Evolutionary conservation across 2,329 filamentous ascomycete genomes (phyloP), one percentile per base, ranked within the genome.

Genomic region (Paecilomyces sp.): DNA sequence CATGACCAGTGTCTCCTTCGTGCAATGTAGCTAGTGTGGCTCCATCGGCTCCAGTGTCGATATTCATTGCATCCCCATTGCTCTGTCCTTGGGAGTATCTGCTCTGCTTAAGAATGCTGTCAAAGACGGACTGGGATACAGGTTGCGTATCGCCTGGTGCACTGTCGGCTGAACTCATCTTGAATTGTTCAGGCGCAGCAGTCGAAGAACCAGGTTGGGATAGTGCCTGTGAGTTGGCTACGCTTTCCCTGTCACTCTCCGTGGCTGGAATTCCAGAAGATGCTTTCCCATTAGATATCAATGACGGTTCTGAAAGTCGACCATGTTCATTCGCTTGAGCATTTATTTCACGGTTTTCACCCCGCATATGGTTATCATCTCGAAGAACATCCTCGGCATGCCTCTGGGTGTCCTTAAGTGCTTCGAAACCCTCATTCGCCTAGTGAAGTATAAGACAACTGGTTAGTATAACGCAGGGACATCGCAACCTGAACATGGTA

Each of bases 111-210:
- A 78, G 70, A 36, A 79, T 65, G 22, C 68, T 70, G 58, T 79
- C 76, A 57, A 73, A 77, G 24, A 76, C 72, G 12, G 77, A 78
- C 59, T 77, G 77, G 4, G 77, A 79, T 51, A 80, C 68, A 15
- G 74, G 71, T 64, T 79, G 77, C 9, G 77, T 80, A 61, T 78
- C 76, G 24, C 73, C 72, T 25, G 74, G 70, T 3, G 66, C 65
- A 53, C 67, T 68, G n/a, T 72, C 71, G 30, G 67, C 68, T 24
- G 69, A 70, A 36, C 66, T 68, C 73, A 77, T 77, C 54, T 69
- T 72, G 34, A 66, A 67, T 31, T 65, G 65, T 7, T 65, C 65
- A 8, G 67, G 59, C 4, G 66, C 52, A 22, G 60, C 63, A 56
- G 62, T 62, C 54, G 57, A 55, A 54, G 62, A 60, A 58, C 70